phyloP scores from a whole-genome alignment of 2,329 filamentous ascomycete genomes.

The Phialophora macrospora region DNA sequence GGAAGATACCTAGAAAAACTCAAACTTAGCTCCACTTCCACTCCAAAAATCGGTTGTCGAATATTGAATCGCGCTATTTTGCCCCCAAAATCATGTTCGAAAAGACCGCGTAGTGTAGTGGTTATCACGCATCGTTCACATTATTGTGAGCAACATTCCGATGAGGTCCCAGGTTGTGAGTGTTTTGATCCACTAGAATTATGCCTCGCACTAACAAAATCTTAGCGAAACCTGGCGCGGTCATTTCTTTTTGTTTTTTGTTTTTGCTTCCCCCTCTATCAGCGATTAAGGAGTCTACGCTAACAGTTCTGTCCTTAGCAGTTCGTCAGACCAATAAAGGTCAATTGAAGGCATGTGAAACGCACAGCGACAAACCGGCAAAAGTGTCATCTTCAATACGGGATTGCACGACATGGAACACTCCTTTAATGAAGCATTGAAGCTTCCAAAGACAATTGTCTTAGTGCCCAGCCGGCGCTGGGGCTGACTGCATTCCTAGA shows the following conservation, averaged over 20 bases:
- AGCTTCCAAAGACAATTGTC: no score
- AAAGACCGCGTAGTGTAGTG: constrained; percentile 34
- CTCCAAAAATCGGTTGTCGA: background rate
- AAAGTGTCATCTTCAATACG: no score
- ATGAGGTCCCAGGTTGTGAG: constrained; percentile 37
- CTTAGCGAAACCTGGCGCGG: background rate
- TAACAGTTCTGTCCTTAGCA: background rate
- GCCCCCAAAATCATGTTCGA: background rate
- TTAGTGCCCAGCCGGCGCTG: no score
- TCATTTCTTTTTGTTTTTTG: background rate
- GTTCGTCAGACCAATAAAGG: background rate
- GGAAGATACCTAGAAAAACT: background rate
- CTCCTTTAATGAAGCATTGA: no score
- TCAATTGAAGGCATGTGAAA: no score
- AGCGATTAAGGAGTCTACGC: no score
- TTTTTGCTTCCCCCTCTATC: background rate
- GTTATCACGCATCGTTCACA: constrained; percentile 39
- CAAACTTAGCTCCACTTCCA: background rate
- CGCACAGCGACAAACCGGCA: no score
- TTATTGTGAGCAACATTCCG: constrained; percentile 24
- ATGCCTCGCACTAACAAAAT: no score
- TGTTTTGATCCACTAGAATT: background rate
- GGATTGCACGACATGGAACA: no score
- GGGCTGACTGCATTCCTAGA: no score
- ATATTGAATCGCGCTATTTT: background rate